A percentile compares a stretch with the other conserved stretches of the same genome.
These are phyloP conservation scores for Mucor ambiguus DNA, from an alignment of 371 early-diverging fungal genomes.

Conservation along the genomic window DNA sequence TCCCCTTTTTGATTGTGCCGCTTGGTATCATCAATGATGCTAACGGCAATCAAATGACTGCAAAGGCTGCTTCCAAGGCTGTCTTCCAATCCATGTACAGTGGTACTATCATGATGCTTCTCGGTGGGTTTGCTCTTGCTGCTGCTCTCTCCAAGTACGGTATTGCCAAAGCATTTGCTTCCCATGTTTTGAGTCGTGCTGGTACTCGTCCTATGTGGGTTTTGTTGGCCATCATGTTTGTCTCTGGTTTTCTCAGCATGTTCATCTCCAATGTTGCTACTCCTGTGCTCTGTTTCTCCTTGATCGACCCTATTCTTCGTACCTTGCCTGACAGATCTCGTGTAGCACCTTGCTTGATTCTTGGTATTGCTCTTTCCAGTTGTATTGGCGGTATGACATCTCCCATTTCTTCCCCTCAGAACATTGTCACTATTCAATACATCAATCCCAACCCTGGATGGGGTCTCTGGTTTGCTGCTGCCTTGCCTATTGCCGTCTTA, in stretches of 20 bases:
- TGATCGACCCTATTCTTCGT: slow-evolving; percentile 77
- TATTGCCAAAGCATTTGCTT: slow-evolving; percentile 77
- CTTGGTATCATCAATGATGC: slow-evolving; percentile 69
- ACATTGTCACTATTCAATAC: slow-evolving; percentile 83
- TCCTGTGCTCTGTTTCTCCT: slow-evolving; percentile 81
- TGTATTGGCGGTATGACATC: slow-evolving; percentile 97
- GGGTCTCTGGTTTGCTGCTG: slow-evolving; percentile 82
- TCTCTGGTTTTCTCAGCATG: slow-evolving; percentile 76
- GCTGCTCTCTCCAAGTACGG: slow-evolving; percentile 60
- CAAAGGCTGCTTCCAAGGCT: slow-evolving; percentile 78
- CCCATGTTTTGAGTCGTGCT: slow-evolving; percentile 69
- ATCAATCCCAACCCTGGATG: slow-evolving; percentile 88
- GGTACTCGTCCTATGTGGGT: slow-evolving; percentile 74
- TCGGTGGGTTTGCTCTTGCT: slow-evolving; percentile 96
- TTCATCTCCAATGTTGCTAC: slow-evolving; percentile 87
- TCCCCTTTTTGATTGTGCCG: slow-evolving; percentile 78
- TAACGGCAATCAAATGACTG: slow-evolving; percentile 52
- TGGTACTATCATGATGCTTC: slow-evolving; percentile 92
- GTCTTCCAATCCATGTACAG: slow-evolving; percentile 94
- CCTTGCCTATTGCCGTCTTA: slow-evolving; percentile 76
- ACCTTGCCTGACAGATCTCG: slow-evolving; percentile 63
- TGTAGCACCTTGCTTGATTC: slow-evolving; percentile 84
- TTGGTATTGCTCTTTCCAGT: slow-evolving; percentile 94
- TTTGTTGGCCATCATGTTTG: slow-evolving; percentile 76
- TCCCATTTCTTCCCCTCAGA: slow-evolving; percentile 97